These are phyloP conservation scores for Rhodotorula glutinis DNA, from an alignment of 1,284 basidiomycete genomes.

Conservation along the genomic window DNA sequence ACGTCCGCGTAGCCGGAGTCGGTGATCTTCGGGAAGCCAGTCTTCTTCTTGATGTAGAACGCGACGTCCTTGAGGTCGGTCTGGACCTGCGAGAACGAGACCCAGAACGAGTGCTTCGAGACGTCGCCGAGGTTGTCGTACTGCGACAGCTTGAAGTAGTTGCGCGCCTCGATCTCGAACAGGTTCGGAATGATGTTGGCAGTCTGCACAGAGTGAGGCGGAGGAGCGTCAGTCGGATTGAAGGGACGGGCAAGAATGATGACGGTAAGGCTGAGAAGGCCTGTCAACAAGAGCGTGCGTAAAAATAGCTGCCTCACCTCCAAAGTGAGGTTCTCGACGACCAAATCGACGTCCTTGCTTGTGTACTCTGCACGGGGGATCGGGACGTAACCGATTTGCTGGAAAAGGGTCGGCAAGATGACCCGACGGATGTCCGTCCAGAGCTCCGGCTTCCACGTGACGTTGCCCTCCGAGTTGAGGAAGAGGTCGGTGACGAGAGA, in stretches of 20 bases:
- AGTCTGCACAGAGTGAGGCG: conserved; percentile 48
- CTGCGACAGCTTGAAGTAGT: conserved; percentile 77
- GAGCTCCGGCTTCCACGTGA: conserved; percentile 79
- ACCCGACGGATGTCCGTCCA: conserved; percentile 81
- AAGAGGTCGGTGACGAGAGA: conserved; percentile 75
- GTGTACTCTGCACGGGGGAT: conserved; percentile 84
- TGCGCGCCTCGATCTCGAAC: conserved; percentile 69
- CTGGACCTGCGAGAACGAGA: conserved; percentile 63
- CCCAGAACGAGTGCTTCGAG: conserved; percentile 40
- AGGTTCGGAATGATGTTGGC: conserved; percentile 74
- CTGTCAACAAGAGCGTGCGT: too few relatives aligned
- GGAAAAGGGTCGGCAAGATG: conserved; percentile 75
- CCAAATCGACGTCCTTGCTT: conserved; percentile 78
- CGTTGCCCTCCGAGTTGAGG: conserved; percentile 70
- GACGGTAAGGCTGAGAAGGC: too few relatives aligned
- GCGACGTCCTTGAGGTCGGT: conserved; percentile 89
- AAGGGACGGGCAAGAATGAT: too few relatives aligned
- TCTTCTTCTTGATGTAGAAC: conserved; percentile 58
- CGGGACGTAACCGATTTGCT: conserved; percentile 77
- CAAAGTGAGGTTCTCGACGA: conserved; percentile 66
- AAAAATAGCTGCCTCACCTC: background rate
- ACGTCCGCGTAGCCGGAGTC: conserved; percentile 94
- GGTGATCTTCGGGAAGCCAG: conserved; percentile 70
- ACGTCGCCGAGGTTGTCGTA: conserved; percentile 58
- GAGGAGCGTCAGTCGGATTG: too few relatives aligned